Evolutionary conservation across 257 asterid species (phyloP).

Genomic region (Prunella vulgaris): DNA sequence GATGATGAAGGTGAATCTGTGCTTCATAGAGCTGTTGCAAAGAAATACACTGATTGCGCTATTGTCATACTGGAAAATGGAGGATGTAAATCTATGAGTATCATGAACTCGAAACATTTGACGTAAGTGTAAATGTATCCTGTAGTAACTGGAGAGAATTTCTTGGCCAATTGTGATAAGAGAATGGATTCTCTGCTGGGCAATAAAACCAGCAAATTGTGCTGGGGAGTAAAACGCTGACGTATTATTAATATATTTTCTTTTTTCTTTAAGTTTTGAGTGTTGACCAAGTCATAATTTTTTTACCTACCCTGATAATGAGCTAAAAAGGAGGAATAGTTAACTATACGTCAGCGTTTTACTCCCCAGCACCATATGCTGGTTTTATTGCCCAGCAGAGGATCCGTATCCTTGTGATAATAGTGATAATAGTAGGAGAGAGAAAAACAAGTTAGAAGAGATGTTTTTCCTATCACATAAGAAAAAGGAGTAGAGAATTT

Average conservation of each 20-base stretch:
- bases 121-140: conserved; percentile 64
- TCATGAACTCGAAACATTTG: conserved; percentile 72
- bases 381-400: too few relatives aligned
- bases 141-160: conserved; percentile 13
- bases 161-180: conserved; percentile 4
- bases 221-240: too few relatives aligned
- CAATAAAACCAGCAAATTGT: too few relatives aligned
- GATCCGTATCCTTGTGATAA: too few relatives aligned
- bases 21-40: conserved; percentile 95
- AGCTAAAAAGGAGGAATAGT: too few relatives aligned
- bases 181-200: too few relatives aligned
- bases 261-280: too few relatives aligned
- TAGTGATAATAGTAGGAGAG: background rate
- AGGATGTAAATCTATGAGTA: conserved; percentile 91
- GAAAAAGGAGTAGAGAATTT: conserved; percentile 2
- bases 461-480: background rate
- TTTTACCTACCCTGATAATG: too few relatives aligned
- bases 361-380: too few relatives aligned
- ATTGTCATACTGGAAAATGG: conserved; percentile 90
- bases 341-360: too few relatives aligned
- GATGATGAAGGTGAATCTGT: conserved; percentile 99
- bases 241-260: too few relatives aligned
- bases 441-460: conserved; percentile 4
- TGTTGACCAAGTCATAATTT: too few relatives aligned
- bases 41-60: conserved; percentile 91